Conservation (phyloP, 495 filamentous ascomycete species). For the Saxophila tyrrhenica region DNA sequence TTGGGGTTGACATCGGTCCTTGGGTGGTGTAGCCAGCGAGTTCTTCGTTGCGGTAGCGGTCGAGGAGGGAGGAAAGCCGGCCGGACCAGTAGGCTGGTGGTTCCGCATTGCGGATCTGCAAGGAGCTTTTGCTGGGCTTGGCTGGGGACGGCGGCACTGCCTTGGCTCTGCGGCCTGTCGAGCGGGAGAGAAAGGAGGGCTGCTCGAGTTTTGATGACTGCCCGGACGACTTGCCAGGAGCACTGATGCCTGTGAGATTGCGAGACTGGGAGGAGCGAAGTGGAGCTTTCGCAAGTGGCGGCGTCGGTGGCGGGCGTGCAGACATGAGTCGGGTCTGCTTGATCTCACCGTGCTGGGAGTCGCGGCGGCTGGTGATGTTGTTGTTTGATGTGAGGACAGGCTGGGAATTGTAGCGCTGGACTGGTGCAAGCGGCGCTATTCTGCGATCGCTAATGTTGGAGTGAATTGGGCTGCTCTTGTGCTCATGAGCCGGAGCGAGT, state of each 20-base stretch:
- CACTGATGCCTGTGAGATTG: background rate
- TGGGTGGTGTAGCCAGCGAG: slow-evolving; percentile 1
- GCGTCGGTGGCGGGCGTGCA: slow-evolving; percentile 3
- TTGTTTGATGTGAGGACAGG: slow-evolving; percentile 9
- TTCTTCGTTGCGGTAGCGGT: slow-evolving; percentile 20
- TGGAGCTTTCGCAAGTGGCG: slow-evolving; percentile 2
- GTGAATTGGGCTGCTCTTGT: slow-evolving; percentile 1
- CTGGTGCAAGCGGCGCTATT: background rate
- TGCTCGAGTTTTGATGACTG: background rate
- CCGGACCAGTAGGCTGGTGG: slow-evolving; percentile 18
- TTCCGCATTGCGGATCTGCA: background rate
- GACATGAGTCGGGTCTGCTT: slow-evolving; percentile 15
- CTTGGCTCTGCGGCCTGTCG: background rate
- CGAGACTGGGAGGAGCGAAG: background rate
- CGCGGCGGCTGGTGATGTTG: slow-evolving; percentile 6
- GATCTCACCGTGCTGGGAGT: slow-evolving; percentile 12
- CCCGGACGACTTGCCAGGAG: background rate
- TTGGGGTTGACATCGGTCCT: background rate
- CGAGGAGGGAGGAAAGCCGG: slow-evolving; percentile 13
- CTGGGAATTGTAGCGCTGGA: slow-evolving; percentile 18
- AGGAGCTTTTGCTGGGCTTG: background rate
- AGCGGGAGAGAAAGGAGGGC: background rate
- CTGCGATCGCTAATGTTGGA: background rate
- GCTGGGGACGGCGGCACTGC: background rate
- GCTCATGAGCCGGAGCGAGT: background rate